Evolutionary conservation across 169 alveolate species (phyloP), one percentile per base, ranked within the genome.

Genomic region (Eimeria maxima): DNA sequence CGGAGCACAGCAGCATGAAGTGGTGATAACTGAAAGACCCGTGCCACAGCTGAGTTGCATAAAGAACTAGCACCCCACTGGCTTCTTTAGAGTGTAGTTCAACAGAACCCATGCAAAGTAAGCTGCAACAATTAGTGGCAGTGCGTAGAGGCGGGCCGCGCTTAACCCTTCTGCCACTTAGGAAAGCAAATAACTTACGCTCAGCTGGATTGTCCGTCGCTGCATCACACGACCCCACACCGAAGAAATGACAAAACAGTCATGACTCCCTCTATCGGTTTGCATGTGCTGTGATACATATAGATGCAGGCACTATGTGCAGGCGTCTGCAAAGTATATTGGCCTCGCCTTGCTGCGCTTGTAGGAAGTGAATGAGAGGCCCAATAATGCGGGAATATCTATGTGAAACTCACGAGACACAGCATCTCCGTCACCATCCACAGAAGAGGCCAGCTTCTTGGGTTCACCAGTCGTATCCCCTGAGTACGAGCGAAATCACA

Each of bases 211-310:
- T 33, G 3, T 55, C 74, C 91, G 73, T 38, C 73, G 91, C 91
- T 83, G 91, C 91, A 83, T 29, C 74, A 53, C 74, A 27, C 27
- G 27, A 50, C n/a, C 74, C 27, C 91, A 83, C 4, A 50, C 50
- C 7, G 38, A 44, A 50, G 29, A 33, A 83, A 50, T n/a, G 10
- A 76, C 10, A 22, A 76, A 18, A 42, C 87, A 3, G 16, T 76
- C 33, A 69, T 16, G 24, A 29, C 7, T 20, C 80, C 24, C 80
- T 11, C n/a, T 2, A 20, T 8, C 45, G 3, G 7, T 65, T 65
- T 5, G n/a, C 45, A 69, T 33, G 4, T 11, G 3, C n/a, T 65
- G 27, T 24, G 14, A n/a, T 24, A 65, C 24, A 65, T 24, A 24
- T 6, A 65, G 1, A 24, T 53, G 16, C 16, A 29, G 27, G 33